Evolutionary conservation across 208 protist species (phyloP).

Genomic region (Wallacemonas sp.): DNA sequence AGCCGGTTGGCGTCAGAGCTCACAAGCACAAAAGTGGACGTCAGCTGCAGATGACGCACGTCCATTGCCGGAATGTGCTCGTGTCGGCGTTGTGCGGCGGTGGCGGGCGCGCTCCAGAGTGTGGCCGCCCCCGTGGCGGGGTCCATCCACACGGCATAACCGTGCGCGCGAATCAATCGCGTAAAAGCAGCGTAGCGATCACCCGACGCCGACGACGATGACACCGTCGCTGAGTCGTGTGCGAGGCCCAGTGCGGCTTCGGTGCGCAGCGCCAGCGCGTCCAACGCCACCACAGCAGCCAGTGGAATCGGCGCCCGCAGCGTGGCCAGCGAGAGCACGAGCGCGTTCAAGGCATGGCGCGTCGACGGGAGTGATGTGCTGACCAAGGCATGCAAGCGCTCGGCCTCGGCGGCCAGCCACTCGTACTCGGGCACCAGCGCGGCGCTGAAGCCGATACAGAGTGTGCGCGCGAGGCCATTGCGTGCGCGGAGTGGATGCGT

Average conservation of each 20-base stretch:
- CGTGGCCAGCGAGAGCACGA: neutral
- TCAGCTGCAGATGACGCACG: conserved; percentile 8
- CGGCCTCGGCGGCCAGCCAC: conserved; percentile 7
- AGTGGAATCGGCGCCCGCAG: neutral
- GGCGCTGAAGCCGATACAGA: conserved; percentile 20
- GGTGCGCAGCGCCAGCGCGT: neutral
- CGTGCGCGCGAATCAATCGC: neutral
- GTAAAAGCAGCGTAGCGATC: conserved; percentile 8
- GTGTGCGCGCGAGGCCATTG: neutral
- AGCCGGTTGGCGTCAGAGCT: neutral
- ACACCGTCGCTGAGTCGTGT: neutral
- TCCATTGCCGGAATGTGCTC: conserved; percentile 6
- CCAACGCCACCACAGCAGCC: neutral
- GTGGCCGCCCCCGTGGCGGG: conserved; percentile 11
- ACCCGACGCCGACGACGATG: neutral
- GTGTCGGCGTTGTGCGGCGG: neutral
- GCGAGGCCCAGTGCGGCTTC: neutral
- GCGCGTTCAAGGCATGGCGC: neutral
- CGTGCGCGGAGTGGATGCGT: neutral
- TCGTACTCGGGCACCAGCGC: conserved; percentile 8
- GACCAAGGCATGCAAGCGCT: neutral
- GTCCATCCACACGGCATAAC: conserved; percentile 2
- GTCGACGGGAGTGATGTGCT: neutral
- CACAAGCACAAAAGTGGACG: conserved; percentile 5
- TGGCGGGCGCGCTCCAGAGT: neutral